Evolutionary conservation across 2,329 filamentous ascomycete genomes (phyloP).

Genomic region (Neonectria sp.): DNA sequence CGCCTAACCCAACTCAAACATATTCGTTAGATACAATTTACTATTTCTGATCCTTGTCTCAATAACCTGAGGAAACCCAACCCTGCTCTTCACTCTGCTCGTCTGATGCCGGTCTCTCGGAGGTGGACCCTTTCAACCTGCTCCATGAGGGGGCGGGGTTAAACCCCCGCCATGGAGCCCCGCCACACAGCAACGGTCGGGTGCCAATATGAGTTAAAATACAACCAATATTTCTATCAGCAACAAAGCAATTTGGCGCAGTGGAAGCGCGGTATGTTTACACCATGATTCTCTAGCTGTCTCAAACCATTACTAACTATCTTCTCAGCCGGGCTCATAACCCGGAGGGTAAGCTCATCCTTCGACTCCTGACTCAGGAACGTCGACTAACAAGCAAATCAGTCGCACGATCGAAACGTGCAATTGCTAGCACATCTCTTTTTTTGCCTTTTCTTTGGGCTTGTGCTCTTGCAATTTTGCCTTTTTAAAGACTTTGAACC

Average conservation of each 20-base stretch:
- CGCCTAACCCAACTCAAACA: background rate
- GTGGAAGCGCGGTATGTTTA: slow-evolving; percentile 26
- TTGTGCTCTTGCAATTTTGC: background rate
- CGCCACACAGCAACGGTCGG: background rate
- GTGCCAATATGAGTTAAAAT: background rate
- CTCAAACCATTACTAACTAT: slow-evolving; percentile 1
- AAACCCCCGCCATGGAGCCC: background rate
- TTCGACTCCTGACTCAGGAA: background rate
- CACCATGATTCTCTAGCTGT: background rate
- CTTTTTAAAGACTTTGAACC: background rate
- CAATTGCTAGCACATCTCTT: slow-evolving; percentile 48
- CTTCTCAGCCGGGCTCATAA: slow-evolving; percentile 35
- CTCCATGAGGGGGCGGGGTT: background rate
- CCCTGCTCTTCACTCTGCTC: background rate
- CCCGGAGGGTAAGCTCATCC: slow-evolving; percentile 33
- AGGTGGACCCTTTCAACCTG: no score
- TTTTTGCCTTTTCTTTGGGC: slow-evolving; percentile 22
- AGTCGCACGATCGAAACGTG: slow-evolving; percentile 41
- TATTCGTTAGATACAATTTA: background rate
- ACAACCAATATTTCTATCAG: background rate
- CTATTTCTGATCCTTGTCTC: background rate
- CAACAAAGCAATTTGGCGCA: slow-evolving; percentile 20
- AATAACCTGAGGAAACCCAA: background rate
- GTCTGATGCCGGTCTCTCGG: background rate
- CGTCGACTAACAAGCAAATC: background rate